Evolutionary conservation across 208 protist genomes (phyloP).

Genomic region (Blastocrithidia nonstop): DNA sequence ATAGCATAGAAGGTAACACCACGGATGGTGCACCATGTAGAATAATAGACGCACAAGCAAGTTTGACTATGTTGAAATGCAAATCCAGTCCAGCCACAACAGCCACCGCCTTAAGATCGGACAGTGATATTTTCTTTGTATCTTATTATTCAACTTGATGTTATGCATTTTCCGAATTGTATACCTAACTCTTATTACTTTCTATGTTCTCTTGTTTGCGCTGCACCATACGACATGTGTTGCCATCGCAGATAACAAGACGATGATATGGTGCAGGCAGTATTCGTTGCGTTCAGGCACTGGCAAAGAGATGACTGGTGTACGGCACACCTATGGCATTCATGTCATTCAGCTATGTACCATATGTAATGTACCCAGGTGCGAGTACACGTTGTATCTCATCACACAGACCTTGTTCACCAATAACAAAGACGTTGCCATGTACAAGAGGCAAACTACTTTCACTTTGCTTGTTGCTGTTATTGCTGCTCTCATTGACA

Average conservation of each 20-base stretch:
- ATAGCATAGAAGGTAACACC: too few species aligned
- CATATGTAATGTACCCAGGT: constrained; percentile 52
- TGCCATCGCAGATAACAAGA: constrained; percentile 15
- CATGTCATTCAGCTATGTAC: constrained; percentile 37
- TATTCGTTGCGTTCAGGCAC: constrained; percentile 13
- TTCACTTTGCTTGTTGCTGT: constrained; percentile 1
- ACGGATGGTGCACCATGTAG: constrained; percentile 14
- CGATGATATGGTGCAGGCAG: constrained; percentile 27
- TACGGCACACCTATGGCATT: constrained; percentile 28
- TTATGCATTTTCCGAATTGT: background rate
- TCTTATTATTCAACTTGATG: background rate
- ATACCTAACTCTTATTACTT: background rate
- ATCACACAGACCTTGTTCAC: constrained; percentile 46
- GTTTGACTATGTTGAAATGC: constrained; percentile 48
- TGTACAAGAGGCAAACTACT: constrained; percentile 13
- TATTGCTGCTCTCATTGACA: constrained; percentile 1
- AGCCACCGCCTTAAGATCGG: constrained; percentile 30
- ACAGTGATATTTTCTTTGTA: constrained; percentile 20
- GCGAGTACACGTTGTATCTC: constrained; percentile 43
- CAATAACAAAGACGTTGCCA: constrained; percentile 55
- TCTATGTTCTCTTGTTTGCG: background rate
- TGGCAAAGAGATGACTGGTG: constrained; percentile 6
- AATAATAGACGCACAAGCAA: constrained; percentile 25
- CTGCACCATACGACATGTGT: constrained; percentile 11
- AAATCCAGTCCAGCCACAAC: constrained; percentile 49